Evolutionary conservation across 2,329 filamentous ascomycete species (phyloP).

Genomic region (Pseudogymnoascus sp.): DNA sequence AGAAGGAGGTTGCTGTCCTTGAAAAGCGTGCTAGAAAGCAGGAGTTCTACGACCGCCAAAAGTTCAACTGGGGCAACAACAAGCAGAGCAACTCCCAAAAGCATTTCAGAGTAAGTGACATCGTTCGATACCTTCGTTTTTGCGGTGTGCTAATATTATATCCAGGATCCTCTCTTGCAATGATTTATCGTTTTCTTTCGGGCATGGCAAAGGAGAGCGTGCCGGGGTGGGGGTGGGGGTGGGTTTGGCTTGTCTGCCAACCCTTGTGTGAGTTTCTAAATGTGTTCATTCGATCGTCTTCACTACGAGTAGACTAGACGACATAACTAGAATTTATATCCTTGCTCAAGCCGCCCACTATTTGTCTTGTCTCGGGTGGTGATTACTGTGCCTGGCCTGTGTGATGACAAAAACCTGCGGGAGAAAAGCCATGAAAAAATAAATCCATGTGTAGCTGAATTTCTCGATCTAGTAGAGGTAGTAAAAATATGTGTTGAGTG

Average conservation of each 20-base stretch:
- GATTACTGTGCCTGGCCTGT: not conserved
- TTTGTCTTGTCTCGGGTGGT: not conserved
- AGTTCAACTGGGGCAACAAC: slow-evolving; percentile 62
- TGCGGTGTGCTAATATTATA: slow-evolving; percentile 16
- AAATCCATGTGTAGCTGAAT: not conserved
- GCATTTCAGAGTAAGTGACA: slow-evolving; percentile 51
- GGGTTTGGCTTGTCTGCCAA: not conserved
- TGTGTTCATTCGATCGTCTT: not conserved
- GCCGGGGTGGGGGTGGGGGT: not conserved
- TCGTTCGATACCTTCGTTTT: not conserved
- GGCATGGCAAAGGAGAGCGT: not conserved
- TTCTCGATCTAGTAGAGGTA: not conserved
- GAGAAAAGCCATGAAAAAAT: not conserved
- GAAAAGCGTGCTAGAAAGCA: slow-evolving; percentile 63
- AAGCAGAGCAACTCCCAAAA: slow-evolving; percentile 59
- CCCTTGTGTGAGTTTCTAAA: not conserved
- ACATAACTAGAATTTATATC: not conserved
- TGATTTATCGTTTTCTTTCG: slow-evolving; percentile 17
- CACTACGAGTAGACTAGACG: not conserved
- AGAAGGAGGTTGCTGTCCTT: slow-evolving; percentile 53
- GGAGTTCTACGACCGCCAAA: slow-evolving; percentile 51
- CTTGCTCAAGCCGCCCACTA: not conserved
- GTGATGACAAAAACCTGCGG: not conserved
- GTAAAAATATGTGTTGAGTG: not conserved
- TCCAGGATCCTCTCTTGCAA: slow-evolving; percentile 28